Conservation (phyloP, 495 filamentous ascomycete species). For the Parathielavia hyrcaniae region DNA sequence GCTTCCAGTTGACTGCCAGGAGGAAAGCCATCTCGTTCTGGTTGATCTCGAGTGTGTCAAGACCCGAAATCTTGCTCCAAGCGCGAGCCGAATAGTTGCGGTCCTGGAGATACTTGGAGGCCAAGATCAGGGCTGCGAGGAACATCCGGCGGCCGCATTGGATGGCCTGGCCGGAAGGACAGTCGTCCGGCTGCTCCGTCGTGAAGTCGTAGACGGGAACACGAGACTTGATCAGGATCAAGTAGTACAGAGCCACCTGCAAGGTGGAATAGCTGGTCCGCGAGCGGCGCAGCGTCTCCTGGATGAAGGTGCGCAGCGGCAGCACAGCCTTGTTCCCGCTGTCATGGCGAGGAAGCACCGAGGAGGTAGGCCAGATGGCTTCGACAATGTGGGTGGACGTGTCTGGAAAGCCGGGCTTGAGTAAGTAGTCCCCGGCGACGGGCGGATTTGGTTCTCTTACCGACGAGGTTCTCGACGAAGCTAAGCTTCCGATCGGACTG, state of each 20-base stretch:
- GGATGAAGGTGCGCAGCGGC: conserved; percentile 89
- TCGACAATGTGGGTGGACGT: conserved; percentile 96
- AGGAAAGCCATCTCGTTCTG: conserved; percentile 94
- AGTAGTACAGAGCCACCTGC: conserved; percentile 93
- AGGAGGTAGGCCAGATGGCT: conserved; percentile 87
- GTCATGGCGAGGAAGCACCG: conserved; percentile 52
- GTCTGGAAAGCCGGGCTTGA: conserved; percentile 52
- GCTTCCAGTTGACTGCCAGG: conserved; percentile 81
- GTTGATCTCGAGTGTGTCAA: conserved; percentile 88
- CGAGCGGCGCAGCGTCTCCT: conserved; percentile 90
- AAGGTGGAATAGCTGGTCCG: conserved; percentile 95
- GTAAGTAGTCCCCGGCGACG: conserved; percentile 19
- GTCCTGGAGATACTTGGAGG: conserved; percentile 96
- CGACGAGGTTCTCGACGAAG: conserved; percentile 97
- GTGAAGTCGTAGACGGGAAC: conserved; percentile 77
- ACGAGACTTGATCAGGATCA: conserved; percentile 87
- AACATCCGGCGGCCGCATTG: conserved; percentile 99
- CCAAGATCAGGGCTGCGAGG: conserved; percentile 82
- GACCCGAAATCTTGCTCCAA: conserved; percentile 96
- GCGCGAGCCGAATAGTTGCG: conserved; percentile 94
- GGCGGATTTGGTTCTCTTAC: conserved; percentile 55
- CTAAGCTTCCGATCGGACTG: conserved; percentile 90
- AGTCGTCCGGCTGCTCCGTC: conserved; percentile 76
- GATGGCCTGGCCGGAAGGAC: conserved; percentile 67
- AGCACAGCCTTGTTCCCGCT: conserved; percentile 63